Evolutionary conservation across 2,329 filamentous ascomycete genomes (phyloP), one percentile per base, ranked within the genome.

Genomic region (Colletotrichum liaoningense): DNA sequence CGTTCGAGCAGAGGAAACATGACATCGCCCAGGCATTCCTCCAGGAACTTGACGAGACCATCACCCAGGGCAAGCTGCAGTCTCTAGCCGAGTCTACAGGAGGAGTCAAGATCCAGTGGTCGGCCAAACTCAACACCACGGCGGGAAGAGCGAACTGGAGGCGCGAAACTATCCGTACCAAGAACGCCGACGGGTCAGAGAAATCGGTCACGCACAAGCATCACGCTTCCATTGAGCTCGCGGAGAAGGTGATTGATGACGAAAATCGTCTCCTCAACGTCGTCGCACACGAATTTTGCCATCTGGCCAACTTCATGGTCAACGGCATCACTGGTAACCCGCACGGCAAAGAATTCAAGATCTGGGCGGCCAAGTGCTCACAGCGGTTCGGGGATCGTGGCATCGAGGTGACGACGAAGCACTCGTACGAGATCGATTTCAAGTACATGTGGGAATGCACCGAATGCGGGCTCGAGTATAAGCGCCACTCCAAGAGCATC

Each of bases 201-300:
- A 76, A 78, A 2, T 79, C 76, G 11, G 66, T 66, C 19, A 80
- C 77, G 14, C 80, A 87, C 76, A 83, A 84, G 22, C 88, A 89
- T 76, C 91, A 96, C 80, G 95, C 94, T 11, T 91, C 88, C 19
- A 98, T 98, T 79, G 95, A 98, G 80, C 90, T 98, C 2, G 94
- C 95, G 0, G 91, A 94, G 67, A 97, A 97, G 81, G 92, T 98
- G 59, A 95, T 98, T 74, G 91, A 95, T 79, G 89, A 93, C 78
- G 90, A 94, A 76, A 83, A 93, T 71, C 91, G 94, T 3, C 88
- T 98, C 1, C 88, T 97, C 75, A 98, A 98, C 81, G 95, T 97
- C 0, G 84, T 98, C n/a, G 95, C 96, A 0, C 97, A 99, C 81
- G 97, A 99, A 79, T 98, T 97, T 85, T 98, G 97, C 81, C 97